phyloP scores from a whole-genome alignment of 306 rosid species.

The Quercus engelmannii region DNA sequence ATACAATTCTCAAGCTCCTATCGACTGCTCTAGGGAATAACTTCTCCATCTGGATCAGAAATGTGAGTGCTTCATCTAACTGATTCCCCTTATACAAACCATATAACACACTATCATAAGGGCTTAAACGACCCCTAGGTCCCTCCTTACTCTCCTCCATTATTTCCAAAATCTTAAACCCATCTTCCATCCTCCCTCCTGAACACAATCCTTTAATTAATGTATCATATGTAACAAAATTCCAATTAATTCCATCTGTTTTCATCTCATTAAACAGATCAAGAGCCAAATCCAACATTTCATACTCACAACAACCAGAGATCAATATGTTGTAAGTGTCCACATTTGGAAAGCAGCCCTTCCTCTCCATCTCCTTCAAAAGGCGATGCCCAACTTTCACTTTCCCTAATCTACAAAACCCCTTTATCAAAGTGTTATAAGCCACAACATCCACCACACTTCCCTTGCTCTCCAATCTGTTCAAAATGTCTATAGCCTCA shows the following conservation, averaged over 20 bases:
- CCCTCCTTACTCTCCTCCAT: conserved; percentile 67
- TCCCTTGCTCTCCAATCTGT: conserved; percentile 62
- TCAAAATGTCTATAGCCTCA: conserved; percentile 64
- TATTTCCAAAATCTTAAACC: conserved; percentile 52
- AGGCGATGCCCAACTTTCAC: conserved; percentile 56
- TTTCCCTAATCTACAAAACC: conserved; percentile 55
- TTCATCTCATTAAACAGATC: conserved; percentile 72
- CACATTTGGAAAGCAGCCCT: conserved; percentile 59
- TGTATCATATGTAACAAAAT: conserved; percentile 48
- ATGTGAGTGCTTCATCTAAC: conserved; percentile 47
- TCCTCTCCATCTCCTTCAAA: conserved; percentile 70
- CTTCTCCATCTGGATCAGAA: conserved; percentile 45
- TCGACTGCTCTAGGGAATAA: conserved; percentile 69
- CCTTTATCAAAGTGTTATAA: conserved; percentile 70
- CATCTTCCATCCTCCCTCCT: conserved; percentile 58
- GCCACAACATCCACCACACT: conserved; percentile 60
- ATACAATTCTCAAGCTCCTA: conserved; percentile 50
- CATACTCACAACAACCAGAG: conserved; percentile 44
- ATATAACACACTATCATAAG: conserved; percentile 67
- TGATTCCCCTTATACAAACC: conserved; percentile 59
- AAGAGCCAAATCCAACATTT: conserved; percentile 59
- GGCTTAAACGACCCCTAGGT: conserved; percentile 49
- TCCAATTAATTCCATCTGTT: conserved; percentile 58
- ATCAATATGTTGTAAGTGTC: conserved; percentile 64
- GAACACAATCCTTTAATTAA: conserved; percentile 32